Conservation (phyloP, 257 asterid species). For the Solanum pennellii region DNA sequence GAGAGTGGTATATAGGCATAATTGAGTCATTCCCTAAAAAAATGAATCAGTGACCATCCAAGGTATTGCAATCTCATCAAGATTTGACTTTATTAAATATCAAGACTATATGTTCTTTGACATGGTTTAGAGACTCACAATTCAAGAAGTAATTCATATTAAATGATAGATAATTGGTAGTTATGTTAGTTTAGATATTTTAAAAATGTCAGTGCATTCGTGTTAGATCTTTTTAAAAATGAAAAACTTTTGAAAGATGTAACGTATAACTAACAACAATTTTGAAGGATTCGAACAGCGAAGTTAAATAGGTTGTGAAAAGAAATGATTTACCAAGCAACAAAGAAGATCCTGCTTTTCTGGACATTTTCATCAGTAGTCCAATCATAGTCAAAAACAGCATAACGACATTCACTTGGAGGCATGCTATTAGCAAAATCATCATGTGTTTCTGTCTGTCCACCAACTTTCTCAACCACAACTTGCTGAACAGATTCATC, state of each 20-base stretch:
- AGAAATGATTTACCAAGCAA: conserved; percentile 32
- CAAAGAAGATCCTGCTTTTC: conserved; percentile 64
- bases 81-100: not conserved
- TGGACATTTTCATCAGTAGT: conserved; percentile 55
- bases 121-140: not conserved
- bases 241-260: accelerated
- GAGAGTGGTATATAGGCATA: not conserved
- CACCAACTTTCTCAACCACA: conserved; percentile 42
- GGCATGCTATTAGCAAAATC: conserved; percentile 46
- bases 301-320: not conserved
- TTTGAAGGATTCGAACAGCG: not conserved
- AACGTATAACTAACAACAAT: not conserved
- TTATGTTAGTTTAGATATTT: not conserved
- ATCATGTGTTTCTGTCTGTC: conserved; percentile 32
- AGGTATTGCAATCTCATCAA: not conserved
- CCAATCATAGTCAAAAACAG: conserved; percentile 62
- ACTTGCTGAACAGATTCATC: conserved; percentile 36
- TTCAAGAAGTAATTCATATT: not conserved
- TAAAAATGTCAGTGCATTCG: not conserved
- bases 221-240: not conserved
- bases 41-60: not conserved
- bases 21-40: not conserved
- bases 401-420: conserved; percentile 46
- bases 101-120: not conserved
- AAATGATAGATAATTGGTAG: not conserved